phyloP scores from a whole-genome alignment of 2,329 filamentous ascomycete species.

The Ophiocordyceps sinensis region DNA sequence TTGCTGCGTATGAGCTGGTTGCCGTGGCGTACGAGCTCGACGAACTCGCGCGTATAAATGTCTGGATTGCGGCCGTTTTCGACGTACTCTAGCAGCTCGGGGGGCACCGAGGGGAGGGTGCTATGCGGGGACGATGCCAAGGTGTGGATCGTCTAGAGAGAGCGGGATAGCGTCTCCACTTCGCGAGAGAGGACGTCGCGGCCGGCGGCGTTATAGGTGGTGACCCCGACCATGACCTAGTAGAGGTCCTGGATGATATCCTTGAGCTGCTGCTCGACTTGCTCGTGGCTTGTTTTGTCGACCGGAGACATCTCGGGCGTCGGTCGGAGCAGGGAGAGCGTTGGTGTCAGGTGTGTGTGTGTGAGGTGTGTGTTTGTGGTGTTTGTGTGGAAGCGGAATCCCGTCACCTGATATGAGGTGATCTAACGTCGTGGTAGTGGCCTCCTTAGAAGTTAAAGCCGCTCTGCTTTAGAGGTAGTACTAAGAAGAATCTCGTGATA shows the following conservation, averaged over 20 bases:
- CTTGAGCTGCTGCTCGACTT: slow-evolving; percentile 45
- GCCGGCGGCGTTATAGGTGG: slow-evolving; percentile 41
- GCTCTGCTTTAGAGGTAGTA: no score
- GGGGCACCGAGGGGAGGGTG: slow-evolving; percentile 38
- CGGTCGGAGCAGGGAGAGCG: no score
- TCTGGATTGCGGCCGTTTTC: slow-evolving; percentile 59
- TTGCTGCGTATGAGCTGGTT: slow-evolving; percentile 57
- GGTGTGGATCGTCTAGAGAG: slow-evolving; percentile 23
- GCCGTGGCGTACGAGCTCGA: slow-evolving; percentile 49
- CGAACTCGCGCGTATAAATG: slow-evolving; percentile 61
- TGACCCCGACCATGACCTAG: slow-evolving; percentile 47
- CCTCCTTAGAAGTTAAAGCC: no score
- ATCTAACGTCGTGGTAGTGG: no score
- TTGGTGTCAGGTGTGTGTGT: no score
- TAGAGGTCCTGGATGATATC: slow-evolving; percentile 50
- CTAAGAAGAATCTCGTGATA: no score
- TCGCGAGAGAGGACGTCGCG: slow-evolving; percentile 41
- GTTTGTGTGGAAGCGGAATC: no score
- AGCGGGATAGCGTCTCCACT: slow-evolving; percentile 28
- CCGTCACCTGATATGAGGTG: no score
- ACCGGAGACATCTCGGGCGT: no score
- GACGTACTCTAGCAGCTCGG: slow-evolving; percentile 53
- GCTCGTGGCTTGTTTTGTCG: no score
- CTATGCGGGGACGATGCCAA: slow-evolving; percentile 23
- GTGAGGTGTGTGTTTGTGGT: no score